Percentiles rank a stretch among this genome's conserved stretches.
Evolutionary conservation across 306 rosid genomes (phyloP).

Genomic region (Senna siamea): DNA sequence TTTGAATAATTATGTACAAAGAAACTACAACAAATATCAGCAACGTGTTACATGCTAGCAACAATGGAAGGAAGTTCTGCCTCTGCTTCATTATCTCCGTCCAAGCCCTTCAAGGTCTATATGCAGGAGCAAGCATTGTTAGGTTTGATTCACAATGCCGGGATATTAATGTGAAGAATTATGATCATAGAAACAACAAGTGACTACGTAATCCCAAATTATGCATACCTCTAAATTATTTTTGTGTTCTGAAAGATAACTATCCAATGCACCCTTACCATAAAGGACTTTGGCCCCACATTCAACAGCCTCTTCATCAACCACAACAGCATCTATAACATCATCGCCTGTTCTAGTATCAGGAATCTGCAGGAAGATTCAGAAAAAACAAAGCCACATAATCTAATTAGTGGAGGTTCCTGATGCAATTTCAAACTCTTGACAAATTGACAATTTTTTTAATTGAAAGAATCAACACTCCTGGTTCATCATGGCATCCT

Average conservation of each 20-base stretch:
- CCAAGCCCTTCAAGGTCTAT: constrained; percentile 47
- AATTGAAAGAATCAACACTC: not conserved
- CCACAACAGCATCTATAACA: constrained; percentile 74
- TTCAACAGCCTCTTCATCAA: constrained; percentile 87
- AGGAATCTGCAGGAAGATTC: constrained; percentile 71
- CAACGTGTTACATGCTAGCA: constrained; percentile 78
- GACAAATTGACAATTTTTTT: not conserved
- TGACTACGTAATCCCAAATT: constrained; percentile 9
- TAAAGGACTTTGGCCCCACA: constrained; percentile 81
- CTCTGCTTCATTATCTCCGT: constrained; percentile 67
- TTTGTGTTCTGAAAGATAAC: constrained; percentile 62
- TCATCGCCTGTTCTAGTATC: constrained; percentile 72
- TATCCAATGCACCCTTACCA: constrained; percentile 75
- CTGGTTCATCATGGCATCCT: constrained; percentile 7
- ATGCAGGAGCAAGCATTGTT: constrained; percentile 34
- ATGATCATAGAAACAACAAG: not conserved
- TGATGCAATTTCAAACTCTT: not conserved
- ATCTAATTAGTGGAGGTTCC: not conserved
- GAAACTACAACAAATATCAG: constrained; percentile 43
- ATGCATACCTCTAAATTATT: constrained; percentile 55
- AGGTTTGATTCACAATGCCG: not conserved
- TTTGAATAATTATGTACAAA: constrained; percentile 58
- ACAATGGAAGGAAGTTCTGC: constrained; percentile 64
- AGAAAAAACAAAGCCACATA: not conserved
- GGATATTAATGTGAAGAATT: not conserved